phyloP scores from a whole-genome alignment of 2,329 filamentous ascomycete species.

The Ophioceras dolichostomum region DNA sequence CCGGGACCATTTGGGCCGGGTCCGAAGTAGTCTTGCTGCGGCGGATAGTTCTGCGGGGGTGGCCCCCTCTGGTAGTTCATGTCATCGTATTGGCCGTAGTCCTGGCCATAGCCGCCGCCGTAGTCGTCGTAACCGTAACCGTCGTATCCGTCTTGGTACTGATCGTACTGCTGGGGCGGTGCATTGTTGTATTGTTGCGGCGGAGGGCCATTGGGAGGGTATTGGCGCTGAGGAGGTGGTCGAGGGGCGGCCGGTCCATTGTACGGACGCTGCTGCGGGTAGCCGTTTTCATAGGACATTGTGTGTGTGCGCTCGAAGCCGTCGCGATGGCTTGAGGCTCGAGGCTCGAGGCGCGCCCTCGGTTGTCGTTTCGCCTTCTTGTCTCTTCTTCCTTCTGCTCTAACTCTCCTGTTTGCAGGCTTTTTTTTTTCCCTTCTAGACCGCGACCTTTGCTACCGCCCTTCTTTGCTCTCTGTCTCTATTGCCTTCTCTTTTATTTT shows the following conservation, averaged over 20 bases:
- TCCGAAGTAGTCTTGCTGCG: conserved; percentile 33
- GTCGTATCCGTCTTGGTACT: conserved; percentile 31
- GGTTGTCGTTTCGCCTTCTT: neutral
- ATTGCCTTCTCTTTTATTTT: too few relatives aligned
- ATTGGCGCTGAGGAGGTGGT: conserved; percentile 23
- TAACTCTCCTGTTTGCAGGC: neutral
- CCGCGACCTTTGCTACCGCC: neutral
- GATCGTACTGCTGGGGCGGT: conserved; percentile 27
- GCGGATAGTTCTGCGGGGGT: conserved; percentile 25
- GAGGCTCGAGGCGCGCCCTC: neutral
- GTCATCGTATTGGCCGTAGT: conserved; percentile 24
- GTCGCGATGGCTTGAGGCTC: neutral
- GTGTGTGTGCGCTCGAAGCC: conserved; percentile 1
- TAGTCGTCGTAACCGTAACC: conserved; percentile 26
- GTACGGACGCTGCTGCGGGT: conserved; percentile 34
- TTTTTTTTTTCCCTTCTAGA: neutral
- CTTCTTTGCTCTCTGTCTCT: neutral
- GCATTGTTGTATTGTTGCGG: conserved; percentile 20
- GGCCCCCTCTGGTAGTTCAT: conserved; percentile 25
- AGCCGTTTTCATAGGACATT: conserved; percentile 41
- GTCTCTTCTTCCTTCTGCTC: neutral
- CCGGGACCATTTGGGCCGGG: conserved; percentile 16
- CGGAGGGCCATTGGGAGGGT: conserved; percentile 13
- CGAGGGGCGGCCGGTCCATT: conserved; percentile 30
- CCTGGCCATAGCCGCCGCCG: conserved; percentile 16